Evolutionary conservation across 495 filamentous ascomycete species (phyloP).

Genomic region (Venustampulla echinocandica): DNA sequence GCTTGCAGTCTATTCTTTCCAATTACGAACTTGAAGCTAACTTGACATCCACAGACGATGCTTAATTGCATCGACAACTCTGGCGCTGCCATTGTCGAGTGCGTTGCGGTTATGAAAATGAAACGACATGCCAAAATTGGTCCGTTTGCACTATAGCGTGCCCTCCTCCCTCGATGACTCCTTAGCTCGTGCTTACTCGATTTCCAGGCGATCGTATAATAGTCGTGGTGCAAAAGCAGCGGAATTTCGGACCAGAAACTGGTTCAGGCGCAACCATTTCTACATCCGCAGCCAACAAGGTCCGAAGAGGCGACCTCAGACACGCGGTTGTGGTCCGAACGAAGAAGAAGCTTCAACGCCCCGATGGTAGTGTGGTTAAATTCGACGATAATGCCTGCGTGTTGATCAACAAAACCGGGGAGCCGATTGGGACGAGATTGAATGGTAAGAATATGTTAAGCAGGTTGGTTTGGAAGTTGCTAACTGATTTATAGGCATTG

Average conservation of each 20-base stretch:
- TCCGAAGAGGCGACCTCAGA: slow-evolving; percentile 91
- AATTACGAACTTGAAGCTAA: not conserved
- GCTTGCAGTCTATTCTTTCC: not conserved
- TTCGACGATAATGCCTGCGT: slow-evolving; percentile 99
- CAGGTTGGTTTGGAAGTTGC: slow-evolving; percentile 11
- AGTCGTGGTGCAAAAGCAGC: slow-evolving; percentile 94
- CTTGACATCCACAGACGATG: slow-evolving; percentile 61
- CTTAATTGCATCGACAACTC: slow-evolving; percentile 99
- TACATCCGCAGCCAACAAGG: slow-evolving; percentile 71
- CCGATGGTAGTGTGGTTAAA: slow-evolving; percentile 78
- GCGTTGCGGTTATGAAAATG: slow-evolving; percentile 83
- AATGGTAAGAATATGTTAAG: slow-evolving; percentile 48
- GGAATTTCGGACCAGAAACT: slow-evolving; percentile 61
- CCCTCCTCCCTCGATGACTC: not conserved
- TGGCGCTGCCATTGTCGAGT: slow-evolving; percentile 95
- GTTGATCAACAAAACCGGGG: slow-evolving; percentile 91
- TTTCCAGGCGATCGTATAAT: slow-evolving; percentile 85
- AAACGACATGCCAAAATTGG: slow-evolving; percentile 86
- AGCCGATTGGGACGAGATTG: slow-evolving; percentile 88
- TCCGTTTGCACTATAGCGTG: too few species aligned
- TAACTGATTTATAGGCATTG: slow-evolving; percentile 48
- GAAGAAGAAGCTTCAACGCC: slow-evolving; percentile 71
- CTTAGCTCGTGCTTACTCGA: slow-evolving; percentile 1
- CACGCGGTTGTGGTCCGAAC: slow-evolving; percentile 95
- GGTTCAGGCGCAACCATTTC: slow-evolving; percentile 41